phyloP scores from a whole-genome alignment of 768 basidiomycete genomes.

The Chiua virens region DNA sequence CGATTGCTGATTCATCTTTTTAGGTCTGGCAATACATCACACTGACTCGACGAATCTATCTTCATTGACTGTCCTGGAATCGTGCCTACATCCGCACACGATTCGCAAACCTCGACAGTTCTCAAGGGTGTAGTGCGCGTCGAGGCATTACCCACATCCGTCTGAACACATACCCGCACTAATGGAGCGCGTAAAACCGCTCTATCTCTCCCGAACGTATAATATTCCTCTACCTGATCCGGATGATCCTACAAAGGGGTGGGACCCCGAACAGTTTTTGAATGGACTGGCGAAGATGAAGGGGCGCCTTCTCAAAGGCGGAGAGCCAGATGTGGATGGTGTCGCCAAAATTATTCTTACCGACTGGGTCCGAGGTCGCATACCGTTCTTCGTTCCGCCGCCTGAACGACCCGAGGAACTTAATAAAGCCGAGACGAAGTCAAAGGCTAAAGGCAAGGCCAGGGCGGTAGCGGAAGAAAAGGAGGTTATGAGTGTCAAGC shows the following conservation, averaged over 20 bases:
- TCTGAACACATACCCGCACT: constrained; percentile 89
- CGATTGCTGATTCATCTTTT: neutral
- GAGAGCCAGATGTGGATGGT: constrained; percentile 89
- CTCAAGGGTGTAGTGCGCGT: constrained; percentile 97
- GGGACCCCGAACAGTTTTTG: constrained; percentile 79
- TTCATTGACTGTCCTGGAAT: constrained; percentile 99
- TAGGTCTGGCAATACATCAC: constrained; percentile 99
- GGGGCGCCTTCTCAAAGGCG: constrained; percentile 89
- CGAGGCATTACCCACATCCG: constrained; percentile 88
- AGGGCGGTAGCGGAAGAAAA: constrained; percentile 32
- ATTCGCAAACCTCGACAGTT: constrained; percentile 87
- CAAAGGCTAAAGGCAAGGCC: constrained; percentile 54
- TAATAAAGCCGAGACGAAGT: constrained; percentile 55
- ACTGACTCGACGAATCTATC: constrained; percentile 91
- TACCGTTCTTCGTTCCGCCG: constrained; percentile 94
- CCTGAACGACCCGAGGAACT: constrained; percentile 78
- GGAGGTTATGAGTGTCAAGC: constrained; percentile 66
- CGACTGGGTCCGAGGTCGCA: constrained; percentile 96
- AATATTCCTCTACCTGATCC: constrained; percentile 63
- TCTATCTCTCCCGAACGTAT: constrained; percentile 89
- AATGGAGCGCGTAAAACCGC: constrained; percentile 87
- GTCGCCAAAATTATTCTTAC: constrained; percentile 94
- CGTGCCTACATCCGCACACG: constrained; percentile 90
- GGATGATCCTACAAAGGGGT: constrained; percentile 50
- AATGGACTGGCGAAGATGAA: constrained; percentile 86